These are phyloP conservation scores for Pelagomonas calceolata DNA, from an alignment of 108 stramenopile species.

Conservation along the genomic window DNA sequence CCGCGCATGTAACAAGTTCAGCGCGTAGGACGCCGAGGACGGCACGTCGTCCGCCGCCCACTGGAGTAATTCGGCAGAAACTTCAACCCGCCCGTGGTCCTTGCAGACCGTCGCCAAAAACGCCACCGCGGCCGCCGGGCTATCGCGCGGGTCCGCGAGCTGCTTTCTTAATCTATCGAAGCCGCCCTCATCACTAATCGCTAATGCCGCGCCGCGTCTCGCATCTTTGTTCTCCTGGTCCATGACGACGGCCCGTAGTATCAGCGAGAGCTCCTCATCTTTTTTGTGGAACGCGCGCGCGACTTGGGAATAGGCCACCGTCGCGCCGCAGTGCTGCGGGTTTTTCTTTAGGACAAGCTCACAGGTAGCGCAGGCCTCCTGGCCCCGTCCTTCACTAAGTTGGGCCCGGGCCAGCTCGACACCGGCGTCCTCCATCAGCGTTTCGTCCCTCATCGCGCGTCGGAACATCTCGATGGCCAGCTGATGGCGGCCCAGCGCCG, in stretches of 20 bases:
- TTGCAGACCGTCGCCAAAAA: conserved; percentile 5
- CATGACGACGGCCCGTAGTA: background rate
- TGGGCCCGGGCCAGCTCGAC: too few species aligned
- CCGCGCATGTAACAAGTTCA: conserved; percentile 6
- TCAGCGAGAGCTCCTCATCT: background rate
- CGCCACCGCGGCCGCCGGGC: conserved; percentile 7
- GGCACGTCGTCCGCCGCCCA: background rate
- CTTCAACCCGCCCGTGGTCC: background rate
- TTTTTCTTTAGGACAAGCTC: background rate
- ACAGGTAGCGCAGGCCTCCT: background rate
- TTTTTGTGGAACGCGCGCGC: background rate
- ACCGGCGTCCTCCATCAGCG: too few species aligned
- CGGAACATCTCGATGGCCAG: too few species aligned
- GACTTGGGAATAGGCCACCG: background rate
- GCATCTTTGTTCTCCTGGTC: background rate
- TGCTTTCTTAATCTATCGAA: too few species aligned
- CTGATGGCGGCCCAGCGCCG: too few species aligned
- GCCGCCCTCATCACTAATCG: too few species aligned
- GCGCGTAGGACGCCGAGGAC: background rate
- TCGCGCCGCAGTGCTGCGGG: background rate
- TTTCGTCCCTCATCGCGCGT: too few species aligned
- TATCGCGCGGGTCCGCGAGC: too few species aligned
- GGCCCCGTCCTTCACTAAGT: too few species aligned
- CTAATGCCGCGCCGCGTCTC: too few species aligned
- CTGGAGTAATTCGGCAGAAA: background rate